phyloP scores from a whole-genome alignment of 495 filamentous ascomycete genomes.

The Podospora pseudoanserina region DNA sequence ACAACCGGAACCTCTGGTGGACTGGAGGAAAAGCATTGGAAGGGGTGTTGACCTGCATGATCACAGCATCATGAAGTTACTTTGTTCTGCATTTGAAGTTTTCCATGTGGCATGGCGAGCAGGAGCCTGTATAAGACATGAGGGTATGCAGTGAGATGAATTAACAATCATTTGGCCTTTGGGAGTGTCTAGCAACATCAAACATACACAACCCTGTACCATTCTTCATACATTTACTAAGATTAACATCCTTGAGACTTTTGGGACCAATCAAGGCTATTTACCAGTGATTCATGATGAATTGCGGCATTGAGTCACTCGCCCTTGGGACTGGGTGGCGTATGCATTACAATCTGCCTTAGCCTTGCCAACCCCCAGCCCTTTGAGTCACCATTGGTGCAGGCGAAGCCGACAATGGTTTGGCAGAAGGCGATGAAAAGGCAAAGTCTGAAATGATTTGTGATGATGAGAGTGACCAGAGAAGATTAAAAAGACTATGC shows the following conservation, averaged over 20 bases:
- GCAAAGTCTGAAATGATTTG: neutral
- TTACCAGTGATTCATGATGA: slow-evolving; percentile 23
- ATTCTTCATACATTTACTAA: too few relatives aligned
- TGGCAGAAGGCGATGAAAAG: neutral
- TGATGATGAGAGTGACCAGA: neutral
- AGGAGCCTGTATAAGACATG: neutral
- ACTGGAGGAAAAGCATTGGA: neutral
- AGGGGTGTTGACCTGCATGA: neutral
- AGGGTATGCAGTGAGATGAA: neutral
- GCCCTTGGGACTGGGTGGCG: neutral
- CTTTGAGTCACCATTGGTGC: neutral
- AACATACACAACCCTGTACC: too few relatives aligned
- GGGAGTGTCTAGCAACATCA: too few relatives aligned
- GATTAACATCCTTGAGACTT: neutral
- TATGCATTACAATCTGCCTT: neutral
- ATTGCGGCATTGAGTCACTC: neutral
- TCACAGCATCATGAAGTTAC: neutral
- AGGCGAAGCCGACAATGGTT: neutral
- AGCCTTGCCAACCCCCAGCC: neutral
- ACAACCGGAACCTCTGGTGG: neutral
- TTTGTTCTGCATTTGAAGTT: neutral
- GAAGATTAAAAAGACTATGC: neutral
- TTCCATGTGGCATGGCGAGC: too few relatives aligned
- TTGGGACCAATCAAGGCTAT: slow-evolving; percentile 6
- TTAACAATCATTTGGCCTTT: neutral